Conservation (phyloP, 257 asterid genomes). For the Scutellaria galericulata region DNA sequence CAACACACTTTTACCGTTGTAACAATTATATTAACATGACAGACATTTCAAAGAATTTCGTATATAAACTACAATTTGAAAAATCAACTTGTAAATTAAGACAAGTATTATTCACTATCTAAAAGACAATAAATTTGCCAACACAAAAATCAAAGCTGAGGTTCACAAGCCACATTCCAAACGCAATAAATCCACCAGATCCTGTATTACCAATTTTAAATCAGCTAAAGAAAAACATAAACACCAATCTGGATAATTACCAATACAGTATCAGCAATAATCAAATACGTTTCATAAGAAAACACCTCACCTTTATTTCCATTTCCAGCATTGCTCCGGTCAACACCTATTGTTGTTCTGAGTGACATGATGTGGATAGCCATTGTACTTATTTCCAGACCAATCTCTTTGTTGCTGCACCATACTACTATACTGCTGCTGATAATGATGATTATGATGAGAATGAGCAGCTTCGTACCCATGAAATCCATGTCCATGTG, state of each 20-base stretch:
- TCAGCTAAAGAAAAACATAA: conserved; percentile 34
- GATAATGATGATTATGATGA: conserved; percentile 48
- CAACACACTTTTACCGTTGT: background rate
- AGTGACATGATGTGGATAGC: conserved; percentile 56
- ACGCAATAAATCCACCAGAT: conserved; percentile 40
- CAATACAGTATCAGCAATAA: conserved; percentile 25
- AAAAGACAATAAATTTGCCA: conserved; percentile 26
- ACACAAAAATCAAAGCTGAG: conserved; percentile 38
- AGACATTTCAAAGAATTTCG: background rate
- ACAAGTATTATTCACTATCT: conserved; percentile 24
- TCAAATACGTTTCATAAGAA: conserved; percentile 4
- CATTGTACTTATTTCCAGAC: conserved; percentile 65
- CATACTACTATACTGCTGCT: conserved; percentile 63
- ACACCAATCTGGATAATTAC: conserved; percentile 15
- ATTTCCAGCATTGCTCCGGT: conserved; percentile 18
- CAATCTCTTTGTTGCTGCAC: conserved; percentile 77
- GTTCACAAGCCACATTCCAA: conserved; percentile 50
- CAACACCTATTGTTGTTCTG: conserved; percentile 56
- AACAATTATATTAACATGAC: background rate
- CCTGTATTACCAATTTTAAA: conserved; percentile 41
- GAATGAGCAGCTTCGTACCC: conserved; percentile 48
- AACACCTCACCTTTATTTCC: conserved; percentile 47
- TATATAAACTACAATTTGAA: background rate
- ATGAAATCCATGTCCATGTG: conserved; percentile 51
- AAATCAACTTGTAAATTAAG: conserved; percentile 27